Percentiles rank a stretch among this genome's conserved stretches.
These are phyloP conservation scores for Diaporthe sp. DNA, from an alignment of 2,329 filamentous ascomycete genomes.

Conservation along the genomic window DNA sequence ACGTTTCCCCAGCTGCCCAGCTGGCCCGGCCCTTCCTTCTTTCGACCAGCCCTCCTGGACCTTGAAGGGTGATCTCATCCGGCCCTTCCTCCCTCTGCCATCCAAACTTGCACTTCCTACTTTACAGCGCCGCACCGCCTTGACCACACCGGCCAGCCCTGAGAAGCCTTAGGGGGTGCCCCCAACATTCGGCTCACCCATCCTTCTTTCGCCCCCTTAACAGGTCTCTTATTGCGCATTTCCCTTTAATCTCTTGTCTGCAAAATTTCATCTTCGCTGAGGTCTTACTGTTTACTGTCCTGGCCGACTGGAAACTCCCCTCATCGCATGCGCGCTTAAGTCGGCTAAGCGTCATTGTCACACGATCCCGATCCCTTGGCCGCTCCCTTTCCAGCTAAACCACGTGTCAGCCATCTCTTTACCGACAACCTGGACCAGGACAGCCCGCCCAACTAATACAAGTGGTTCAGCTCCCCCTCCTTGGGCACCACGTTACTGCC, in stretches of 20 bases:
- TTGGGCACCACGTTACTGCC: constrained; percentile 26
- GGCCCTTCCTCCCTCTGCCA: constrained; percentile 3
- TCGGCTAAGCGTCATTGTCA: constrained; percentile 35
- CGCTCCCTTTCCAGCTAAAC: constrained; percentile 29
- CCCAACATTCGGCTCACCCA: constrained; percentile 18
- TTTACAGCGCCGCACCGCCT: neutral
- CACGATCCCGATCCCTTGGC: constrained; percentile 34
- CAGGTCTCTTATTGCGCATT: constrained; percentile 24
- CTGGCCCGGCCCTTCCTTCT: constrained; percentile 18
- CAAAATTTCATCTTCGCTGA: neutral
- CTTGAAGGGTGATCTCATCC: constrained; percentile 29
- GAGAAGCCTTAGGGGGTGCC: constrained; percentile 3
- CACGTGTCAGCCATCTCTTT: constrained; percentile 29
- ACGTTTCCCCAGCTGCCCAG: constrained; percentile 23
- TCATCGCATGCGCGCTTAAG: constrained; percentile 28
- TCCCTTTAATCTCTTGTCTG: neutral
- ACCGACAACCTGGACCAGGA: constrained; percentile 30
- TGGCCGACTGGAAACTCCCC: constrained; percentile 17
- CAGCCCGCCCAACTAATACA: constrained; percentile 20
- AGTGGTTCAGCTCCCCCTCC: constrained; percentile 18
- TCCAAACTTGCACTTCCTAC: constrained; percentile 6
- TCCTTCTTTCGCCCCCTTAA: constrained; percentile 27
- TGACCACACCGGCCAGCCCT: constrained; percentile 4
- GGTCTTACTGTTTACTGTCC: constrained; percentile 18
- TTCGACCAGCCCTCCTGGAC: constrained; percentile 26